Percentiles rank a stretch among this genome's conserved stretches.
Conservation (phyloP, 495 filamentous ascomycete species). For the Emericellopsis terricola region DNA sequence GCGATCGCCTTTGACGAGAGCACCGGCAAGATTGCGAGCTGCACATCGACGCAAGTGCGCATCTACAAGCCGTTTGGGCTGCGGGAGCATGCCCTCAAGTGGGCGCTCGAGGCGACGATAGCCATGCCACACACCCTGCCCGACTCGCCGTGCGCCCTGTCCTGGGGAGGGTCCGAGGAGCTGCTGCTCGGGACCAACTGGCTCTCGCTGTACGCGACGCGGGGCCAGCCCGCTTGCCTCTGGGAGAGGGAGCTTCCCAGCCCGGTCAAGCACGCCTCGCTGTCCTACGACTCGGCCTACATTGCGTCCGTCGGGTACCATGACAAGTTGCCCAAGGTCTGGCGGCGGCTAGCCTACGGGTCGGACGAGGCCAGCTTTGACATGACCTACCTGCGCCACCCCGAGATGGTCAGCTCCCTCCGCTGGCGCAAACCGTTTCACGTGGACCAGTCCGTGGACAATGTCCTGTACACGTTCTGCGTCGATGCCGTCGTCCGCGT, state of each 20-base stretch:
- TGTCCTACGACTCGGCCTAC: conserved; percentile 72
- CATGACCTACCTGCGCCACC: conserved; percentile 76
- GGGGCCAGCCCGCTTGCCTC: conserved; percentile 30
- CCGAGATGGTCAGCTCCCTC: conserved; percentile 55
- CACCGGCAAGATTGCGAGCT: conserved; percentile 72
- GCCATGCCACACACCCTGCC: conserved; percentile 8
- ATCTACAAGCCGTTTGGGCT: conserved; percentile 65
- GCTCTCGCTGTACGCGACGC: conserved; percentile 52
- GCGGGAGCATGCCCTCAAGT: conserved; percentile 48
- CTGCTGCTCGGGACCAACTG: conserved; percentile 56
- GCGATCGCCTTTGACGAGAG: conserved; percentile 61
- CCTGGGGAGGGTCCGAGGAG: conserved; percentile 74
- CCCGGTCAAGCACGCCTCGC: conserved; percentile 54
- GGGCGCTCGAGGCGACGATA: conserved; percentile 29
- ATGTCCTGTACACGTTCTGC: conserved; percentile 86
- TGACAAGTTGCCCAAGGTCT: conserved; percentile 81
- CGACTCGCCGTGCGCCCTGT: conserved; percentile 40
- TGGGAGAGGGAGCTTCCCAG: conserved; percentile 64
- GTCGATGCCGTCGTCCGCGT: conserved; percentile 67
- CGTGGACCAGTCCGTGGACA: conserved; percentile 61
- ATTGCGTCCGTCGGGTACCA: conserved; percentile 67
- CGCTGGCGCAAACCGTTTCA: conserved; percentile 71
- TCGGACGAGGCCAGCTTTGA: conserved; percentile 75
- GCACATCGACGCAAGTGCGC: conserved; percentile 43
- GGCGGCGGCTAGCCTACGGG: conserved; percentile 76